Base-by-base conservation (phyloP, 805 yeast genomes). In the Saturnispora serradocipensis region DNA sequence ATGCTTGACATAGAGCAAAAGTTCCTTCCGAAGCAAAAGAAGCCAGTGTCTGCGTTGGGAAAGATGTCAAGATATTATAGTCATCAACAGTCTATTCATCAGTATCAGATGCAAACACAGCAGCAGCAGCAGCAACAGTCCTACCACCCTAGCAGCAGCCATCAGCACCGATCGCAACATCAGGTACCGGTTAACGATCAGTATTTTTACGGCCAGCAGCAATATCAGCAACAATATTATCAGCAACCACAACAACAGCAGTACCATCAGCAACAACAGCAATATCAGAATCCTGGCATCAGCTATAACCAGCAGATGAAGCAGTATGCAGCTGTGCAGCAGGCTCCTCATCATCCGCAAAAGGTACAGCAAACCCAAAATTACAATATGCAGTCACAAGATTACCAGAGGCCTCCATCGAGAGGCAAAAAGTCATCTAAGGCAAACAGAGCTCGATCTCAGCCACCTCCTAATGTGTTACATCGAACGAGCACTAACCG, bases 11-110 rank as follows among this genome's bases (percentile, higher is more conserved):
- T 73, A 35, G 77, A 74, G 27, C 64, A 63, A 27, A 68, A 65
- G 53, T 74, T 77, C 54, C 58, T 57, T n/a, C 69, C 69, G 49
- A 70, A 68, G 52, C 54, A 72, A 10, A 59, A 71, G 48, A 55
- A 51, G 20, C 51, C 54, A 13, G 52, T 49, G 27, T 43, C 47
- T 13, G 51, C 51, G 18, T 36, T 49, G n/a, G 45, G 38, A 3
- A 49, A 49, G 24, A 22, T 49, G 43, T 49, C 51, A 25, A 43
- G 42, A 15, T 30, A 39, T 20, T 24, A 20, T 18, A 28, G 27
- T 40, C 50, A 43, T 25, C 47, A 44, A 20, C 48, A 43, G 38
- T 28, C 39, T 45, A 8, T 25, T 13, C 28, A 34, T 13, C 45
- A 39, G 30, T 32, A 22, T 30, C 45, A 39, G 36, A 24, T 15